Percentiles rank a stretch among this genome's conserved stretches.
These are phyloP conservation scores for Brasenia schreberi DNA, from an alignment of 164 flowering plant genomes.

Conservation along the genomic window DNA sequence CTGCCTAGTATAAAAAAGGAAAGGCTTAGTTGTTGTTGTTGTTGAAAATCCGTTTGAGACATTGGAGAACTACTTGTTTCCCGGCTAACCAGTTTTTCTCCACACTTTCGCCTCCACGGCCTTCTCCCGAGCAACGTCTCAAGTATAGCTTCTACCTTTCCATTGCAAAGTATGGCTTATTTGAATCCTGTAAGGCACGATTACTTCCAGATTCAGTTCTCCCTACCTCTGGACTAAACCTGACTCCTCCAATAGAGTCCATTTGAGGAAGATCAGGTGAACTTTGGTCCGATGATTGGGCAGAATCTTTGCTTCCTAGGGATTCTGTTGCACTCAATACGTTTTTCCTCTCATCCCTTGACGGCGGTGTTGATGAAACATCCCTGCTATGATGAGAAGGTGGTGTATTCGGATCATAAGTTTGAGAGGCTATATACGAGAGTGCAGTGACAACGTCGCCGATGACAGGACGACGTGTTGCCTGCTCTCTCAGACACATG, in stretches of 20 bases:
- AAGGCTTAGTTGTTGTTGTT: too few species aligned
- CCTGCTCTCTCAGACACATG: constrained; percentile 96
- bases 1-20: too few species aligned
- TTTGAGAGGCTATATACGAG: constrained; percentile 80
- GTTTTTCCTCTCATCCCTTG: constrained; percentile 5
- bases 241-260: constrained; percentile 1
- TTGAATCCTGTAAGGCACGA: too few species aligned
- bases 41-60: too few species aligned
- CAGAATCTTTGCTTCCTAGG: background rate
- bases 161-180: too few species aligned
- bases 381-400: constrained; percentile 28
- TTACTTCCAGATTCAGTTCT: too few species aligned
- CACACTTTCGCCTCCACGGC: too few species aligned
- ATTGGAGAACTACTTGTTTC: too few species aligned
- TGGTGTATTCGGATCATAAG: constrained; percentile 59
- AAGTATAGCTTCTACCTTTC: too few species aligned
- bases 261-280: constrained; percentile 2
- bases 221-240: constrained; percentile 7
- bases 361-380: constrained; percentile 3
- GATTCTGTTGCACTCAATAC: constrained; percentile 8
- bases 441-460: constrained; percentile 95
- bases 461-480: constrained; percentile 84
- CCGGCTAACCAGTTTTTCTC: too few species aligned
- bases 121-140: too few species aligned
- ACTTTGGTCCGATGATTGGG: constrained; percentile 1